Conservation (phyloP, 2,329 filamentous ascomycete species). For the Magnaporthales sp. region DNA sequence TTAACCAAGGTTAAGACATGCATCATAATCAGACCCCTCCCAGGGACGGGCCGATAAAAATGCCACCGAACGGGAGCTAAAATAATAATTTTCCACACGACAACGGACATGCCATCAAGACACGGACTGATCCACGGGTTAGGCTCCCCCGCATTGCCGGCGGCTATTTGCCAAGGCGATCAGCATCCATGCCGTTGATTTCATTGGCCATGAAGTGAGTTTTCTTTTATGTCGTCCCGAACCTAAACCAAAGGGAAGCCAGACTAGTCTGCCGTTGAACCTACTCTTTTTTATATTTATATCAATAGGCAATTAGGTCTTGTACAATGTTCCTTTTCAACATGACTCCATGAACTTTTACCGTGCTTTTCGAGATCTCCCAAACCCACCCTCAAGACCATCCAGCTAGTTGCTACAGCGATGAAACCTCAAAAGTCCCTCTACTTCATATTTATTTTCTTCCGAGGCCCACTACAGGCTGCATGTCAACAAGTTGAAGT, state of each 20-base stretch:
- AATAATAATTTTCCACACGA: not conserved
- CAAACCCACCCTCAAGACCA: not conserved
- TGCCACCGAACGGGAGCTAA: not conserved
- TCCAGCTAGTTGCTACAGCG: not conserved
- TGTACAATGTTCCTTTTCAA: not conserved
- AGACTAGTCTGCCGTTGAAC: not conserved
- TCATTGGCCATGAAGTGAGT: not conserved
- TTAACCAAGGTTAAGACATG: not conserved
- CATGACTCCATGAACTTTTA: no score
- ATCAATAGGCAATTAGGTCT: not conserved
- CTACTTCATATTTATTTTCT: not conserved
- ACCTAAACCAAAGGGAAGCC: not conserved
- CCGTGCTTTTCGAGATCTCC: no score
- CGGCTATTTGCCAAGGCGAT: not conserved
- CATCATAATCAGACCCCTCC: not conserved
- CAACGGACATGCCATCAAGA: not conserved
- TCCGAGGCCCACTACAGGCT: not conserved
- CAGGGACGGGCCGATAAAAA: not conserved
- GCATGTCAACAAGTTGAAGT: not conserved
- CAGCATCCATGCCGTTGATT: not conserved
- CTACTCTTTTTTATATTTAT: not conserved
- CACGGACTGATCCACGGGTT: not conserved
- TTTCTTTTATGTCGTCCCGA: not conserved
- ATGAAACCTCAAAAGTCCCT: not conserved
- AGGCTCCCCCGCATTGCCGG: not conserved